Conservation (phyloP, 441 rosid species). For the Jatropha podagrica region DNA sequence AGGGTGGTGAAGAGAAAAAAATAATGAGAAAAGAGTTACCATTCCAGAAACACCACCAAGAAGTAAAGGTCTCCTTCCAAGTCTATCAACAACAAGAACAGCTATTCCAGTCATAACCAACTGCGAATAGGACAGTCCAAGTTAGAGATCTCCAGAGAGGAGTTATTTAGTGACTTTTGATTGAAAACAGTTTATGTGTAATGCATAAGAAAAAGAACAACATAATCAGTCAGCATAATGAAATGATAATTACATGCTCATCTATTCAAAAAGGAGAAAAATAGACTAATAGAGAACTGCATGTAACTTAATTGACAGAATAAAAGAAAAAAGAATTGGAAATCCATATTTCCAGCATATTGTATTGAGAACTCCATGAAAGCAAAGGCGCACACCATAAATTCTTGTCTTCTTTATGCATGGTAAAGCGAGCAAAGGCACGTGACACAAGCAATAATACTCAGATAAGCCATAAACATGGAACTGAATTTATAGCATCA, state of each 20-base stretch:
- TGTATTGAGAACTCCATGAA: not conserved
- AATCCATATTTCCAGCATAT: not conserved
- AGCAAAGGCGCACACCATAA: not conserved
- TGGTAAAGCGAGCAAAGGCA: not conserved
- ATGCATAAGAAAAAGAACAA: not conserved
- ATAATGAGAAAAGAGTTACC: constrained; percentile 40
- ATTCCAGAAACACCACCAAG: constrained; percentile 95
- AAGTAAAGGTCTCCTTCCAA: constrained; percentile 95
- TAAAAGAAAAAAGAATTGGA: not conserved
- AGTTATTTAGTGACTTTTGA: not conserved
- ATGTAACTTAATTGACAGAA: not conserved
- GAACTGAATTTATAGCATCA: not conserved
- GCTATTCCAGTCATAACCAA: constrained; percentile 90
- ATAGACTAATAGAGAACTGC: too few species aligned
- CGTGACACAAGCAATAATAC: not conserved
- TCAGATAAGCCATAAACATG: not conserved
- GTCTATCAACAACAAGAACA: constrained; percentile 79
- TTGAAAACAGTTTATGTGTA: not conserved
- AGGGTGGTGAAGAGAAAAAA: constrained; percentile 6
- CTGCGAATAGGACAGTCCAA: constrained; percentile 36
- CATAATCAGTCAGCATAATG: not conserved
- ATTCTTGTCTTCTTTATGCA: not conserved
- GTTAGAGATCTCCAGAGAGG: constrained; percentile 3
- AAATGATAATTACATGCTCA: not conserved
- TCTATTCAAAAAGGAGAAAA: not conserved